phyloP scores from a whole-genome alignment of 2,329 filamentous ascomycete genomes.

The Clonostachys rhizophaga region DNA sequence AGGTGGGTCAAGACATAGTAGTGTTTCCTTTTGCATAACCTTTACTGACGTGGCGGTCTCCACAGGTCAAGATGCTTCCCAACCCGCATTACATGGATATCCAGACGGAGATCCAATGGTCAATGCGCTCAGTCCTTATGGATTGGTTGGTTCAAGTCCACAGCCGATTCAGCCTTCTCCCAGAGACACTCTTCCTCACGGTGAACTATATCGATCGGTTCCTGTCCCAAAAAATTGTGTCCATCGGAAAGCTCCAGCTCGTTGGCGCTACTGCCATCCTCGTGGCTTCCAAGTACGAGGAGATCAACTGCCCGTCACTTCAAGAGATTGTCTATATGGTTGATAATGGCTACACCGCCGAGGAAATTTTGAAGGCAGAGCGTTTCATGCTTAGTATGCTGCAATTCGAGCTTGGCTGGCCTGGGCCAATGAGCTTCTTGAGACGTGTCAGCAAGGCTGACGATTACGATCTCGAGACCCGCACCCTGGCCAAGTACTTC shows the following conservation, averaged over 20 bases:
- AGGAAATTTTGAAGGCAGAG: slow-evolving; percentile 96
- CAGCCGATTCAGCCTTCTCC: slow-evolving; percentile 81
- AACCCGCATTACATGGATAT: slow-evolving; percentile 95
- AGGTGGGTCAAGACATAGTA: slow-evolving; percentile 49
- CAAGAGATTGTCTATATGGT: slow-evolving; percentile 99
- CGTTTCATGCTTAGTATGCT: slow-evolving; percentile 98
- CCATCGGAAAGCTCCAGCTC: slow-evolving; percentile 88
- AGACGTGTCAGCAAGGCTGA: slow-evolving; percentile 97
- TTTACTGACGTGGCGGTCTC: slow-evolving; percentile 12
- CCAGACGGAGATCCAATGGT: slow-evolving; percentile 98
- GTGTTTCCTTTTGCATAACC: background rate
- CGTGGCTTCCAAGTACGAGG: slow-evolving; percentile 95
- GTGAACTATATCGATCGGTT: slow-evolving; percentile 98
- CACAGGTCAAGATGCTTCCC: slow-evolving; percentile 72
- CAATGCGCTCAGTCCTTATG: slow-evolving; percentile 95
- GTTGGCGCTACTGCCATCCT: slow-evolving; percentile 95
- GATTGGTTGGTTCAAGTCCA: slow-evolving; percentile 98
- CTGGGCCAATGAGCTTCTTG: slow-evolving; percentile 98
- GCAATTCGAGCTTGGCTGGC: slow-evolving; percentile 92
- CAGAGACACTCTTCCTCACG: slow-evolving; percentile 90
- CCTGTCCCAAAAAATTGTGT: slow-evolving; percentile 90
- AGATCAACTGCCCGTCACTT: slow-evolving; percentile 95
- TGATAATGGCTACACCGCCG: slow-evolving; percentile 79
- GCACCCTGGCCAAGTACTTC: slow-evolving; percentile 96
- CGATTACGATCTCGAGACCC: slow-evolving; percentile 92